phyloP scores from a whole-genome alignment of 2,329 filamentous ascomycete species.

The Botrytis aclada region DNA sequence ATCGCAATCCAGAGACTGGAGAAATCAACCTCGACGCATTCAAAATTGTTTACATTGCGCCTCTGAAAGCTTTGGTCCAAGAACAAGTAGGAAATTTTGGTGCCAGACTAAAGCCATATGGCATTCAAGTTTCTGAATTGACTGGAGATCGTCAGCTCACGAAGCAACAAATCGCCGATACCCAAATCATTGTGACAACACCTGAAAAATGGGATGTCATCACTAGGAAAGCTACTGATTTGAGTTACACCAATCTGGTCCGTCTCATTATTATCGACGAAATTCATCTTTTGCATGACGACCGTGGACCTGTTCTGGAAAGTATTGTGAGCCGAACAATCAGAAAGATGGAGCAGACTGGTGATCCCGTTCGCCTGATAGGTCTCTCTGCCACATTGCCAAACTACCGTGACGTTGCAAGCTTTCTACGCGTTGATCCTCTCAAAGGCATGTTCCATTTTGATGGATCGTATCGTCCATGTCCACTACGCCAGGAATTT shows the following conservation, averaged over 20 bases:
- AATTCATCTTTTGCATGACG: slow-evolving; percentile 95
- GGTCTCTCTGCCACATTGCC: slow-evolving; percentile 93
- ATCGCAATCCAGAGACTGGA: slow-evolving; percentile 83
- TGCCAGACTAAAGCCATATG: slow-evolving; percentile 83
- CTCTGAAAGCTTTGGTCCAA: slow-evolving; percentile 90
- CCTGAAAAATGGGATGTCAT: slow-evolving; percentile 99
- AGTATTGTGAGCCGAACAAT: slow-evolving; percentile 96
- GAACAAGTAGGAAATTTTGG: slow-evolving; percentile 98
- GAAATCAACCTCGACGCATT: slow-evolving; percentile 94
- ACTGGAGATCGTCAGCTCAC: slow-evolving; percentile 97
- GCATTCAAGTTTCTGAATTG: slow-evolving; percentile 89
- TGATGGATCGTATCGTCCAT: slow-evolving; percentile 89
- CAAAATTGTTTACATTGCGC: slow-evolving; percentile 98
- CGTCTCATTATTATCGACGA: slow-evolving; percentile 95
- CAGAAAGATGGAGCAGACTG: slow-evolving; percentile 87
- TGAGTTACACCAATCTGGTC: slow-evolving; percentile 96
- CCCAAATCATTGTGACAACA: slow-evolving; percentile 96
- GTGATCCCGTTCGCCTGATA: slow-evolving; percentile 85
- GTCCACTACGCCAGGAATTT: slow-evolving; percentile 93
- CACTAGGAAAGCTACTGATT: slow-evolving; percentile 93
- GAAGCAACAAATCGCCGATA: slow-evolving; percentile 97
- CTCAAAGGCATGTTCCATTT: slow-evolving; percentile 92
- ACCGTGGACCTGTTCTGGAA: slow-evolving; percentile 92
- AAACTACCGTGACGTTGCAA: slow-evolving; percentile 94
- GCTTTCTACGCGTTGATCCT: slow-evolving; percentile 86